These are phyloP conservation scores for Parascedosporium putredinis DNA, from an alignment of 2,329 filamentous ascomycete species.

Conservation along the genomic window DNA sequence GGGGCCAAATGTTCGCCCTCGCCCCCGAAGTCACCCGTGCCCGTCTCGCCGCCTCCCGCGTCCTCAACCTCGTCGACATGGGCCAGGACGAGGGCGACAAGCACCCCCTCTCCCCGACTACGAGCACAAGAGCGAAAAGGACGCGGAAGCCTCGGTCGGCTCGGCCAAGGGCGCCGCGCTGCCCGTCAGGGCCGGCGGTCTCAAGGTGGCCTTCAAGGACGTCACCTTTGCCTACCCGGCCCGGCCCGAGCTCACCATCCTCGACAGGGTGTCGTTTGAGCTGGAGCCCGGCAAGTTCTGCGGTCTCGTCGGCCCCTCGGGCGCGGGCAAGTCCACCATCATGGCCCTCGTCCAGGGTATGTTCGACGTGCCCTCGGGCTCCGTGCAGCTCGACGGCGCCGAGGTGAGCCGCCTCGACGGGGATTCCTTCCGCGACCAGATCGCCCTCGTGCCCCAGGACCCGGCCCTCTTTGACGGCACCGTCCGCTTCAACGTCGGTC, in stretches of 20 bases:
- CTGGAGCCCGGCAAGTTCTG: slow-evolving; percentile 50
- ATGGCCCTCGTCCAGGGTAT: slow-evolving; percentile 44
- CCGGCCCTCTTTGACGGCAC: slow-evolving; percentile 47
- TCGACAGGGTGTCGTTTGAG: slow-evolving; percentile 44
- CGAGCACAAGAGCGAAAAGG: slow-evolving; percentile 16
- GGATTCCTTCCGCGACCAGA: slow-evolving; percentile 37
- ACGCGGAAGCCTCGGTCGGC: slow-evolving; percentile 29
- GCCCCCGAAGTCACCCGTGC: slow-evolving; percentile 66
- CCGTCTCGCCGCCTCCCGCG: slow-evolving; percentile 46
- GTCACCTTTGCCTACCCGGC: slow-evolving; percentile 58
- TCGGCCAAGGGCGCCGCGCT: slow-evolving; percentile 12
- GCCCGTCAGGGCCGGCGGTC: slow-evolving; percentile 21
- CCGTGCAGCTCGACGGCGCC: slow-evolving; percentile 32
- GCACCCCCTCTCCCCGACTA: neutral
- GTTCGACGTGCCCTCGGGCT: slow-evolving; percentile 31
- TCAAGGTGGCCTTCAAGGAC: slow-evolving; percentile 43
- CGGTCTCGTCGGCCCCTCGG: slow-evolving; percentile 55
- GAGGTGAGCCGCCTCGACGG: slow-evolving; percentile 33
- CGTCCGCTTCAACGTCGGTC: slow-evolving; percentile 43
- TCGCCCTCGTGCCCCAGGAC: slow-evolving; percentile 49
- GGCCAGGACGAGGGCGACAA: slow-evolving; percentile 20
- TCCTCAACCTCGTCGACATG: slow-evolving; percentile 40
- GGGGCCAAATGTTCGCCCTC: slow-evolving; percentile 64
- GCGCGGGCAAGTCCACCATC: slow-evolving; percentile 58
- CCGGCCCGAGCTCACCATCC: slow-evolving; percentile 45